Base-by-base conservation (phyloP, 2,329 filamentous ascomycete genomes). In the Talaromyces sp. region DNA sequence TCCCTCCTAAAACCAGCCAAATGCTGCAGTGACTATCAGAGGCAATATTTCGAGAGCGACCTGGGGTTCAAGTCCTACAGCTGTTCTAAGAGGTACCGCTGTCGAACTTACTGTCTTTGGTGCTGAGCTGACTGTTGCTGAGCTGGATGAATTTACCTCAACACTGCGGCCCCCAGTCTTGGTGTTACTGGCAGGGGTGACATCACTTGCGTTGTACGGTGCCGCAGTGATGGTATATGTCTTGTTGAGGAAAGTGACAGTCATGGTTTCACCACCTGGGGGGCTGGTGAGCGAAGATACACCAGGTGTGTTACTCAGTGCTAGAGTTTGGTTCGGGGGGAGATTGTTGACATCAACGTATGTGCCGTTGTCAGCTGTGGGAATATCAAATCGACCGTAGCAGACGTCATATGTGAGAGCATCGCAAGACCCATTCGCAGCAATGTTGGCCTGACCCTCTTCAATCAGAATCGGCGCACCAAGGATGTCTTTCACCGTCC, bases 341-440 rank as follows among this genome's bases (percentile, higher is more conserved):
- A 58, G 55, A 33, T 58, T 58, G 23, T 58, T 58, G 23, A 58
- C 55, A 44, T 44, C 55, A 12, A 58, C 37, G n/a, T 58, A 58
- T 31, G 39, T 58, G 8, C 55, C 55, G 14, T 58, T 58, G 12
- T 33, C 39, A 31, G 55, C 55, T 8, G 55, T 58, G 12, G 37
- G 8, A 31, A 58, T 58, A 18, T 39, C 55, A 21, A 44, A 58
- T 11, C 44, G 23, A 7, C 37, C 37, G 18, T 58, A 58, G 25
- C 39, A 58, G n/a, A 58, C 55, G n/a, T 58, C 55, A 18, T 58
- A 44, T 9, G 55, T 58, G 9, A 58, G 37, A 12, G 55, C 25
- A 58, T 58, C 23, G 39, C 55, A 58, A 21, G 55, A 58, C 3
- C 55, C 55, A 31, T 58, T 58, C 14, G 55, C 55, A 1, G 55